Evolutionary conservation across 805 yeast species (phyloP), one percentile per base, ranked within the genome.

Genomic region (Spathaspora sp.): DNA sequence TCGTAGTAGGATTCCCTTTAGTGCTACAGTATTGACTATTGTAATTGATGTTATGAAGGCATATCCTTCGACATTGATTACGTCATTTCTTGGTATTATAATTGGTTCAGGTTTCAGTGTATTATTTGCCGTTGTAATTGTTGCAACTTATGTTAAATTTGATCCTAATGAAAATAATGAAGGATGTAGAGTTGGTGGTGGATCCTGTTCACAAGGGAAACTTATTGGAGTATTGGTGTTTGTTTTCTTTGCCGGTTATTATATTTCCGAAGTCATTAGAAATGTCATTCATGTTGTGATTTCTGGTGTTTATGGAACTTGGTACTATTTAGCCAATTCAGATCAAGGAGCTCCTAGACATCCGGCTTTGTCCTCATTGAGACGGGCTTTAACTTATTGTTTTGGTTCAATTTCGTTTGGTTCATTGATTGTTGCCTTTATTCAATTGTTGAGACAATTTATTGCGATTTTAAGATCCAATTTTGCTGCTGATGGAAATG

Each of bases 341-440:
- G 90, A 85, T 63, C 86, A 86, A 64, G 91, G 91, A 2, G 85
- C 81, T 72, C 96, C 97, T 31, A 77, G 64, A 59, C 78, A 80
- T 73, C 93, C 96, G 2, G 94, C 96, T 0, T 71, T 85, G 54
- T 91, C 94, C 2, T 85, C 97, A 2, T 82, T 91, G 57, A 81
- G 76, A 60, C 78, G 96, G 57, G 89, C 96, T 0, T 67, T 89
- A 67, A 87, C 96, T 3, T 87, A 85, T 64, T 89, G 96, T 9
- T 86, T 91, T 61, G 97, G 98, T 1, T 87, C 96, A 2, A 86
- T 92, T 50, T 87, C 96, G 64, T 87, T 89, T 62, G 97, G 97
- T 0, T 86, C 90, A 1, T 67, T 87, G 61, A 77, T 87, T 64
- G 87, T 87, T 40, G 82, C 89, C 0, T 55, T 89, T 23, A 78